Conservation (phyloP, 768 basidiomycete genomes). For the Termitomyces sp. region DNA sequence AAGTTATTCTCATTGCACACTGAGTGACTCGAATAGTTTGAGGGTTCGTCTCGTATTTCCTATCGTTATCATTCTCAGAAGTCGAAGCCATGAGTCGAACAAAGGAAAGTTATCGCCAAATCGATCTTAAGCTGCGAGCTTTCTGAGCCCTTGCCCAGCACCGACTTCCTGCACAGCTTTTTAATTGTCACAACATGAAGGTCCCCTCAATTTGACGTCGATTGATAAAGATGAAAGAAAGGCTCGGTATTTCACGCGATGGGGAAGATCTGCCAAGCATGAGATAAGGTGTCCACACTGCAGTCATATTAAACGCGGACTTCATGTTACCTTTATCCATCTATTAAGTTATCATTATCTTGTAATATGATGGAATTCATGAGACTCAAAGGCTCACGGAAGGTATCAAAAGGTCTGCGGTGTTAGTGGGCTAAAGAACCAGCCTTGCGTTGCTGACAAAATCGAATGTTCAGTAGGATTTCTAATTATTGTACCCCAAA, state of each 20-base stretch:
- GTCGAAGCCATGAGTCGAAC: background rate
- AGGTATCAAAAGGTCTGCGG: background rate
- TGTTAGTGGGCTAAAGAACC: background rate
- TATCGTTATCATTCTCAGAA: background rate
- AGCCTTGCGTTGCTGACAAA: background rate
- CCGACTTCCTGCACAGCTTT: slow-evolving; percentile 10
- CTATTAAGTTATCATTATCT: slow-evolving; percentile 1
- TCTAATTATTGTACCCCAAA: too few relatives aligned
- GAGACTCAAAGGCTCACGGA: background rate
- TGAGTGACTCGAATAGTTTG: background rate
- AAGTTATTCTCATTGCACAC: background rate
- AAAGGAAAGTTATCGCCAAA: background rate
- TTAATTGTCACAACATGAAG: background rate
- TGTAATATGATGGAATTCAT: background rate
- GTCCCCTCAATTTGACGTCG: slow-evolving; percentile 1
- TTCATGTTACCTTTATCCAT: slow-evolving; percentile 5
- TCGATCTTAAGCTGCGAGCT: background rate
- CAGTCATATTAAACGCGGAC: background rate
- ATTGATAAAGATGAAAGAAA: background rate
- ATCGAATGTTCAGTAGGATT: background rate
- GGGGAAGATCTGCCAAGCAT: background rate
- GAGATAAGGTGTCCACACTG: background rate
- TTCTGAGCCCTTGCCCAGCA: background rate
- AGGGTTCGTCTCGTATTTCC: background rate
- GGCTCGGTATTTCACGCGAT: background rate